Conservation (phyloP, 345 rosid genomes). For the Litchi chinensis region DNA sequence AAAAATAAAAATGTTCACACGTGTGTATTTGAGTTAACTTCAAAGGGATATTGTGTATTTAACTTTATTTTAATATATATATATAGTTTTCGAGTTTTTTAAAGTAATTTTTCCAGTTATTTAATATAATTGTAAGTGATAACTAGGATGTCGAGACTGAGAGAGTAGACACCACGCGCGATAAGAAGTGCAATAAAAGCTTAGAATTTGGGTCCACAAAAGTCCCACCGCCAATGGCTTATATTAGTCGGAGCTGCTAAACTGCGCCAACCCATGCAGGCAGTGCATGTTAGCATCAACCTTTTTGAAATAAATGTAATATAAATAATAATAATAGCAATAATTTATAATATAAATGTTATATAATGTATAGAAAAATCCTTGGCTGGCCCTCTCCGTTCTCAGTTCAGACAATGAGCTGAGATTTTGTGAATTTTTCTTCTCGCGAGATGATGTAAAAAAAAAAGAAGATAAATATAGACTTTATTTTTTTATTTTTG, state of each 20-base stretch:
- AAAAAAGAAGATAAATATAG: no score
- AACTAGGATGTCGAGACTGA: not conserved
- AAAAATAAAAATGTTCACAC: no score
- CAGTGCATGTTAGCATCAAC: not conserved
- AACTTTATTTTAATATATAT: no score
- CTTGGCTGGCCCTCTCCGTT: not conserved
- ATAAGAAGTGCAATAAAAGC: not conserved
- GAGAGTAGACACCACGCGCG: constrained; percentile 2
- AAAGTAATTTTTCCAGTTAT: no score
- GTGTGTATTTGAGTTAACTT: no score
- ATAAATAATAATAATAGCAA: not conserved
- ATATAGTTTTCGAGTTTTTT: no score
- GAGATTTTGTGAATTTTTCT: not conserved
- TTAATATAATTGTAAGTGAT: not conserved
- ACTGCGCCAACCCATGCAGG: not conserved
- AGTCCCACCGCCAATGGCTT: constrained; percentile 6
- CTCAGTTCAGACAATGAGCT: not conserved
- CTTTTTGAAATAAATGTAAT: not conserved
- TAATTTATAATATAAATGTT: not conserved
- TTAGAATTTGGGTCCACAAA: constrained; percentile 3
- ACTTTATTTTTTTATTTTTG: no score
- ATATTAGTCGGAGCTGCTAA: not conserved
- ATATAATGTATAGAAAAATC: not conserved
- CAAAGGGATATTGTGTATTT: no score
- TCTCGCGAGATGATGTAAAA: not conserved